Evolutionary conservation across 1,284 basidiomycete genomes (phyloP).

Genomic region (Malassezia restricta): DNA sequence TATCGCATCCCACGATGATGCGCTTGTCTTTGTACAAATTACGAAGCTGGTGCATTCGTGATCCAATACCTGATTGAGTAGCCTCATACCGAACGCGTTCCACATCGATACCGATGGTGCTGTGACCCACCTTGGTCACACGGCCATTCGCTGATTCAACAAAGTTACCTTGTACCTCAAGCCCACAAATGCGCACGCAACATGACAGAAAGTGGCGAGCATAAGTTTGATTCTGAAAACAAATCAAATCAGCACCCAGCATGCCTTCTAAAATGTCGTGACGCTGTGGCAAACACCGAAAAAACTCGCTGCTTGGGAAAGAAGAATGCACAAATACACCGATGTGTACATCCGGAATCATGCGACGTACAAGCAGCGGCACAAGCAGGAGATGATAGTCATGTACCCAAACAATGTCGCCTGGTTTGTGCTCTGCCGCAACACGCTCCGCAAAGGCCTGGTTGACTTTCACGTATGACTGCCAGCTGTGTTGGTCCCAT

Average conservation of each 20-base stretch:
- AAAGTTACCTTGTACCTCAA: conserved; percentile 63
- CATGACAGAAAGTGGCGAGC: conserved; percentile 86
- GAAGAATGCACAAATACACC: conserved; percentile 95
- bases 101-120: conserved; percentile 94
- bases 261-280: conserved; percentile 93
- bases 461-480: conserved; percentile 73
- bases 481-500: conserved; percentile 66
- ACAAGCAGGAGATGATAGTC: conserved; percentile 76
- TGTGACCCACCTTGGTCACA: conserved; percentile 72
- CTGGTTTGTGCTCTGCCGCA: conserved; percentile 63
- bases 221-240: conserved; percentile 95
- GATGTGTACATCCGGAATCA: conserved; percentile 61
- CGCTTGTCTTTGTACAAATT: conserved; percentile 89
- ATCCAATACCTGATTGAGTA: conserved; percentile 65
- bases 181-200: conserved; percentile 89
- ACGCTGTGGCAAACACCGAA: conserved; percentile 72
- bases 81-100: conserved; percentile 74
- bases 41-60: conserved; percentile 73
- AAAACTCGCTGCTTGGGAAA: conserved; percentile 91
- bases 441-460: conserved; percentile 70
- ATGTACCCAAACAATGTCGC: conserved; percentile 60
- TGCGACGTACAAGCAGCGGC: conserved; percentile 68
- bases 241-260: conserved; percentile 89
- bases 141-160: conserved; percentile 86
- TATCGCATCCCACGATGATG: conserved; percentile 97